Percentiles rank a stretch among this genome's conserved stretches.
Conservation (phyloP, 1,284 basidiomycete genomes). For the Golubevia sp. region DNA sequence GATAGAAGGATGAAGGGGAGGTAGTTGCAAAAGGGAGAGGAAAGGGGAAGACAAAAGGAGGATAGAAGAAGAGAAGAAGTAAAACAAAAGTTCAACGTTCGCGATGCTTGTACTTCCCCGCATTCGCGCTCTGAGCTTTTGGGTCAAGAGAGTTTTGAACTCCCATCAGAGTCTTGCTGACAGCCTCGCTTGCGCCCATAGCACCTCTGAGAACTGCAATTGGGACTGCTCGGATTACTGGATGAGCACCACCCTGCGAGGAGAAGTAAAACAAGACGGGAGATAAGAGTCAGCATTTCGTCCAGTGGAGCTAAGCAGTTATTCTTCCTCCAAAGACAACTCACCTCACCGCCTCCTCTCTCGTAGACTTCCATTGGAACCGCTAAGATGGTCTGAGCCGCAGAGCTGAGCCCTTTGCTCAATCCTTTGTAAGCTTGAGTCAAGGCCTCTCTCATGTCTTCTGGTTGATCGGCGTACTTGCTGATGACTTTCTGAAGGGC, state of each 20-base stretch:
- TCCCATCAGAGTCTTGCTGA: conserved; percentile 90
- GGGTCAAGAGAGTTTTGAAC: conserved; percentile 73
- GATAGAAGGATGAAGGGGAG: too few relatives aligned
- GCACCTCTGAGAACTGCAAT: conserved; percentile 94
- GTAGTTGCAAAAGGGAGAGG: too few relatives aligned
- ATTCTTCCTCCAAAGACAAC: conserved; percentile 31
- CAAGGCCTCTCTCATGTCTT: conserved; percentile 82
- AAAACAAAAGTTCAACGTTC: too few relatives aligned
- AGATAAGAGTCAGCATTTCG: conserved; percentile 1
- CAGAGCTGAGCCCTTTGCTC: conserved; percentile 73
- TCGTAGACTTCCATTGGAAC: conserved; percentile 99
- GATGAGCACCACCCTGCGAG: conserved; percentile 76
- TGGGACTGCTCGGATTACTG: conserved; percentile 92
- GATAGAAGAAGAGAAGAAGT: too few relatives aligned
- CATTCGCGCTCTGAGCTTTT: conserved; percentile 6
- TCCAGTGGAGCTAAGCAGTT: not conserved
- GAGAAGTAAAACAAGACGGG: not conserved
- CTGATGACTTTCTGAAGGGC: conserved; percentile 70
- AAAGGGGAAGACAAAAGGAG: too few relatives aligned
- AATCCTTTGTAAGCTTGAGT: conserved; percentile 85
- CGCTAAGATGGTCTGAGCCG: conserved; percentile 96
- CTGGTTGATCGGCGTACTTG: conserved; percentile 87
- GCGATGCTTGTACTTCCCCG: too few relatives aligned
- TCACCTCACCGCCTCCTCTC: conserved; percentile 80
- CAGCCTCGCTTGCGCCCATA: conserved; percentile 93